phyloP scores from a whole-genome alignment of 768 basidiomycete species.

The Dictyophora rubrovolvata region DNA sequence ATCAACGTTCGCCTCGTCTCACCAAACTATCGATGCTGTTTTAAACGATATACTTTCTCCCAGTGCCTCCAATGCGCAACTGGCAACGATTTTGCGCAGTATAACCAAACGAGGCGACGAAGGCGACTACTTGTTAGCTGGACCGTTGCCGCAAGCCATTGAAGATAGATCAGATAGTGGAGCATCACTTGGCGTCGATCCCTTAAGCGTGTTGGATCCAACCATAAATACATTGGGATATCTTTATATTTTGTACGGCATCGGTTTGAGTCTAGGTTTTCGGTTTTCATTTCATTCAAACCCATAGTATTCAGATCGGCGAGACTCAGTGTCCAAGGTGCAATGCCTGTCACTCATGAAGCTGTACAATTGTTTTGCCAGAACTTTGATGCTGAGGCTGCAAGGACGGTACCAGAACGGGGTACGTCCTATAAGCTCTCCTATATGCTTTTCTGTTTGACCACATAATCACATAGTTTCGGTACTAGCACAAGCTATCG shows the following conservation, averaged over 20 bases:
- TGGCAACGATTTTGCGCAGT: background rate
- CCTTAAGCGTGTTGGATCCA: conserved; percentile 47
- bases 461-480: conserved; percentile 38
- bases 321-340: conserved; percentile 33
- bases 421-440: conserved; percentile 26
- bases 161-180: background rate
- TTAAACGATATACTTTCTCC: background rate
- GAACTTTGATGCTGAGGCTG: conserved; percentile 51
- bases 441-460: background rate
- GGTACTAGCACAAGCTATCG: conserved; percentile 54
- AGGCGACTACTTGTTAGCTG: background rate
- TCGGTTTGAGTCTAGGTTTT: background rate
- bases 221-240: conserved; percentile 51
- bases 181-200: conserved; percentile 48
- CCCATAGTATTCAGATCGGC: conserved; percentile 39
- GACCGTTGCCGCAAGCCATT: background rate
- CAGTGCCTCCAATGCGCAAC: background rate
- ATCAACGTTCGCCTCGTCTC: background rate
- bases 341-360: conserved; percentile 30
- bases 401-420: conserved; percentile 58
- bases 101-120: background rate
- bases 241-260: conserved; percentile 62
- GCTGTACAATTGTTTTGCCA: conserved; percentile 50
- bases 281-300: background rate
- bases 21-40: background rate